Base-by-base conservation (phyloP, 495 filamentous ascomycete genomes). In the Achaetomiella virescens region DNA sequence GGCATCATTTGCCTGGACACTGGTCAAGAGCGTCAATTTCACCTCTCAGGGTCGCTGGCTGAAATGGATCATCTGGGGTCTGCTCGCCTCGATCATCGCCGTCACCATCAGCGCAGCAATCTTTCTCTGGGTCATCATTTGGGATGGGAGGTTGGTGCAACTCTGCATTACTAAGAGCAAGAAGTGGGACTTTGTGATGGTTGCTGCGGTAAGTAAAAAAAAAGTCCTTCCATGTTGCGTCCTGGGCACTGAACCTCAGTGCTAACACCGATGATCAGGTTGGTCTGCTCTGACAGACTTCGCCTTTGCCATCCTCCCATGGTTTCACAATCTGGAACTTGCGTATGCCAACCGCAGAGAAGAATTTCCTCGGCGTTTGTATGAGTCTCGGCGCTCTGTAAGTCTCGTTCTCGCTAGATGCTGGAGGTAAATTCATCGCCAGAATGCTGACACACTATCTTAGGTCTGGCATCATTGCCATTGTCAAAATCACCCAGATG, bases 371-470 rank as follows among this genome's bases (percentile, higher is more conserved):
- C 11, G 61, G 48, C 5, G 11, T 64, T 15, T 63, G 42, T 2
- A 48, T 70, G 61, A 71, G 67, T 21, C 46, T 68, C 12, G 69
- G 69, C 1, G 35, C 61, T 12, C 33, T 64, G 68, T 68, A 52
- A 10, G 59, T 36, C 1, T 17, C 21, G 1, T 2, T 17, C 20
- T 37, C 17, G 15, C 20, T 37, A 8, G 12, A n/a, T n/a, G n/a
- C n/a, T n/a, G n/a, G n/a, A n/a, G n/a, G n/a, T n/a, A n/a, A n/a
- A n/a, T n/a, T 14, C 18, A 7, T 22, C 33, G 6, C 15, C 12
- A 4, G 29, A 17, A 21, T n/a, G 18, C 27, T 36, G 4, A 25
- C 44, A 21, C 27, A 9, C 2, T 25, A 15, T 18, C 10, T 15
- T 24, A 50, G 54, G 4, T 18, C 54, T 9, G 35, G 46, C 17